Conservation (phyloP, 140 eudicot genomes). For the Bidens hawaiensis region DNA sequence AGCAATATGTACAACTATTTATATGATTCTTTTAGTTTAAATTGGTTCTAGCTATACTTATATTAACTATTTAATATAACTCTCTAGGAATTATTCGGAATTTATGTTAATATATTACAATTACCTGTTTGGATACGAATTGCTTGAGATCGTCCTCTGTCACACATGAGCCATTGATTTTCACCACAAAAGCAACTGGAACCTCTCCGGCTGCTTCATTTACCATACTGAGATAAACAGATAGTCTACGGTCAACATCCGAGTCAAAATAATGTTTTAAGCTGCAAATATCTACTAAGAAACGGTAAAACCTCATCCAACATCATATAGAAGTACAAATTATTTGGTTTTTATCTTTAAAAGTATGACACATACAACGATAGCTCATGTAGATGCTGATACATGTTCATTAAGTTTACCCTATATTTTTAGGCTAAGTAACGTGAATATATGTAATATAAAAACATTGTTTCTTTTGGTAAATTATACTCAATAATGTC, state of each 20-base stretch:
- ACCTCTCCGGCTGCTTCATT: constrained; percentile 84
- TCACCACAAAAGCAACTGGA: constrained; percentile 87
- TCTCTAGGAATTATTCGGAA: not conserved
- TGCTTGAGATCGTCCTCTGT: constrained; percentile 79
- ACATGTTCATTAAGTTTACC: no score
- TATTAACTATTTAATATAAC: not conserved
- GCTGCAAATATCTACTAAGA: not conserved
- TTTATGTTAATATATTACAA: not conserved
- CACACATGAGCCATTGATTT: constrained; percentile 41
- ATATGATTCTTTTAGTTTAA: not conserved
- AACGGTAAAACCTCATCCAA: not conserved
- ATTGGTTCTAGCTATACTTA: no score
- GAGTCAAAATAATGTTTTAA: not conserved
- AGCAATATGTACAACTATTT: not conserved
- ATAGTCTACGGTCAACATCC: constrained; percentile 2
- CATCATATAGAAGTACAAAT: no score
- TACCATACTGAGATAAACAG: constrained; percentile 51
- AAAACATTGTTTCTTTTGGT: no score
- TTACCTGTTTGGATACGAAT: constrained; percentile 77
- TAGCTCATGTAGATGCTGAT: no score
- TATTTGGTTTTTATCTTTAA: no score
- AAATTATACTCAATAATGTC: no score
- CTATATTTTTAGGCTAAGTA: no score
- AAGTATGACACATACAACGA: no score
- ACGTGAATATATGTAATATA: no score